A percentile compares a stretch with the other conserved stretches of the same genome.
phyloP scores from a whole-genome alignment of 495 filamentous ascomycete genomes.

The Talaromyces trachyspermus region DNA sequence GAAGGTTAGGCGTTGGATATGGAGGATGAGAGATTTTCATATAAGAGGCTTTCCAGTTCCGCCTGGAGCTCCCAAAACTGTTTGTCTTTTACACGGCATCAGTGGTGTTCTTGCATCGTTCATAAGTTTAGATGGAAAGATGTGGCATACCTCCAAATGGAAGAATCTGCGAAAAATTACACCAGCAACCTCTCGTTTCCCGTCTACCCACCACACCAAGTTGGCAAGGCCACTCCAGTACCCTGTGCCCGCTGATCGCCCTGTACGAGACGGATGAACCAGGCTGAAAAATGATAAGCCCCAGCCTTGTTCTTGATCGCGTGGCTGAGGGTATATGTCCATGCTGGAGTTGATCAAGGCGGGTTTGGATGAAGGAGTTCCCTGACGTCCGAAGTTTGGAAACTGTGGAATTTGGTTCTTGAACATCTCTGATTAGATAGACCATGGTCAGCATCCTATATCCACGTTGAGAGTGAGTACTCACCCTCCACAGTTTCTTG shows the following conservation, averaged over 20 bases:
- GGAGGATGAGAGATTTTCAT: not conserved
- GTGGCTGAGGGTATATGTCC: conserved; percentile 46
- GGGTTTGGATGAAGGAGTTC: conserved; percentile 38
- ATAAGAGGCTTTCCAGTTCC: not conserved
- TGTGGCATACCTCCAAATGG: conserved; percentile 49
- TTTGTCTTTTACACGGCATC: not conserved
- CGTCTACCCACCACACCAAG: conserved; percentile 54
- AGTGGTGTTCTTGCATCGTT: not conserved
- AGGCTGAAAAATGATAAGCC: conserved; percentile 50
- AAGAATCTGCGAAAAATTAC: conserved; percentile 50
- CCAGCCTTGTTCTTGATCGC: conserved; percentile 50
- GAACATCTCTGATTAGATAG: conserved; percentile 42
- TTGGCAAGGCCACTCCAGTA: conserved; percentile 55
- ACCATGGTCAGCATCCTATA: too few species aligned
- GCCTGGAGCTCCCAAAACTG: not conserved
- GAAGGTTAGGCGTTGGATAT: too few species aligned
- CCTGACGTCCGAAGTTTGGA: conserved; percentile 41
- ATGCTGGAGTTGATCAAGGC: conserved; percentile 35
- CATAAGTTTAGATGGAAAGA: too few species aligned
- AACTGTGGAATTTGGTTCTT: conserved; percentile 50
- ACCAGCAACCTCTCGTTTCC: conserved; percentile 50
- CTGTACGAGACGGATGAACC: conserved; percentile 30
- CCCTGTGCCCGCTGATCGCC: conserved; percentile 37
- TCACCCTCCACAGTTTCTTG: conserved; percentile 32
- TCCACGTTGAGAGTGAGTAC: too few species aligned